Percentiles rank a stretch among this genome's conserved stretches.
phyloP scores from a whole-genome alignment of 2,329 filamentous ascomycete genomes.

The Colletotrichum tanaceti region DNA sequence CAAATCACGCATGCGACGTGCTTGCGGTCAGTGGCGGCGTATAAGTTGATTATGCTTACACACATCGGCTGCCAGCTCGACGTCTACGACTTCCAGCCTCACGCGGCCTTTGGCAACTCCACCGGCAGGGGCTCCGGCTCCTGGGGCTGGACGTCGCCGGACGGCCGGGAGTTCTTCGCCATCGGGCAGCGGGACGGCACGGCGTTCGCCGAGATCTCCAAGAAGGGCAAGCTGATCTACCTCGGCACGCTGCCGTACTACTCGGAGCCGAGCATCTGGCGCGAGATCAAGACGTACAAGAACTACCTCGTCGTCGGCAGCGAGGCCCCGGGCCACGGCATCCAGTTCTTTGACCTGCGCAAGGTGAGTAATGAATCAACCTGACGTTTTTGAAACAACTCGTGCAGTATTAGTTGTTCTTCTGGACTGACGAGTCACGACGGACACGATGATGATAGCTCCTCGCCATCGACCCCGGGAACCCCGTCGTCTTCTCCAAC shows the following conservation, averaged over 20 bases:
- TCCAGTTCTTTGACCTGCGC: slow-evolving; percentile 70
- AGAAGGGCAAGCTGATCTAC: slow-evolving; percentile 54
- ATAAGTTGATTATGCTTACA: slow-evolving; percentile 17
- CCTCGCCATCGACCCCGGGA: slow-evolving; percentile 54
- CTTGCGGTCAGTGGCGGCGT: not conserved
- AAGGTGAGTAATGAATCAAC: too few species aligned
- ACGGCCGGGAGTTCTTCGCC: slow-evolving; percentile 56
- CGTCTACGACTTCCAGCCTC: slow-evolving; percentile 64
- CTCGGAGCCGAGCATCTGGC: slow-evolving; percentile 47
- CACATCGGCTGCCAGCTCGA: slow-evolving; percentile 51
- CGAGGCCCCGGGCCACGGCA: slow-evolving; percentile 59
- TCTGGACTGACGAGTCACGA: too few species aligned
- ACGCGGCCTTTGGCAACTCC: slow-evolving; percentile 60
- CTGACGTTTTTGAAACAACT: too few species aligned
- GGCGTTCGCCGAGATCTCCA: slow-evolving; percentile 56
- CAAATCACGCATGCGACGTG: too few species aligned
- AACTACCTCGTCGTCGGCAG: slow-evolving; percentile 49
- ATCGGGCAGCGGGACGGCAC: slow-evolving; percentile 56
- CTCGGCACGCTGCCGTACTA: slow-evolving; percentile 55
- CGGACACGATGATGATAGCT: slow-evolving; percentile 47
- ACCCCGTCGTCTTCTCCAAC: slow-evolving; percentile 46
- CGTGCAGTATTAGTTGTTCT: too few species aligned
- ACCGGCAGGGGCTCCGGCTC: slow-evolving; percentile 45
- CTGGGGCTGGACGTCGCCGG: slow-evolving; percentile 55
- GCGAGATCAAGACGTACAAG: slow-evolving; percentile 52